phyloP scores from a whole-genome alignment of 129 eudicot species.

The Calendula officinalis region DNA sequence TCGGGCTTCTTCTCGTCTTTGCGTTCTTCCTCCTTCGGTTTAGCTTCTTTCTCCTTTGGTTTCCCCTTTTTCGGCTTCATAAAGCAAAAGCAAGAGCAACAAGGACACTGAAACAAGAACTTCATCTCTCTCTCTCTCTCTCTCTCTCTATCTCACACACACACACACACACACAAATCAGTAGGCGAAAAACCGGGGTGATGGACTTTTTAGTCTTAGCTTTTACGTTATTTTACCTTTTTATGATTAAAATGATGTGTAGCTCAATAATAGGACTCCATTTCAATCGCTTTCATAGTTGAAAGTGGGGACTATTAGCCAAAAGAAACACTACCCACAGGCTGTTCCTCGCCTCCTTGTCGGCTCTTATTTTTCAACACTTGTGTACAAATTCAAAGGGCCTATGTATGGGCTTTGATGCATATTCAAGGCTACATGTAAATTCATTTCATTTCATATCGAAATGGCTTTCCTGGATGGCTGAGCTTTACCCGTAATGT shows the following conservation, averaged over 20 bases:
- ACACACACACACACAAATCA: neutral
- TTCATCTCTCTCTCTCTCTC: conserved; percentile 47
- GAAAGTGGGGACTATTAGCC: conserved; percentile 33
- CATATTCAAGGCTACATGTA: conserved; percentile 13
- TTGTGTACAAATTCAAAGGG: conserved; percentile 3
- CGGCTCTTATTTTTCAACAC: conserved; percentile 31
- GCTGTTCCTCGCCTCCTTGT: conserved; percentile 34
- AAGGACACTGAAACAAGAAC: conserved; percentile 94
- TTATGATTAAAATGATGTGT: conserved; percentile 21
- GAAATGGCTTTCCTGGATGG: no score
- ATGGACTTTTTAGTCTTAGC: conserved; percentile 8
- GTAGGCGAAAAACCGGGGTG: conserved; percentile 7
- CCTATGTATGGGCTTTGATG: conserved; percentile 8
- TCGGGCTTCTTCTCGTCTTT: conserved; percentile 39
- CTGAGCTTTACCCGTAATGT: no score
- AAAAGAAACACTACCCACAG: conserved; percentile 26
- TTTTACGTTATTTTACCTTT: conserved; percentile 26
- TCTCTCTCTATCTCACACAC: conserved; percentile 9
- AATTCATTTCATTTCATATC: conserved; percentile 6
- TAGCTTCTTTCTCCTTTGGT: conserved; percentile 44
- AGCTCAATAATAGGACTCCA: conserved; percentile 35
- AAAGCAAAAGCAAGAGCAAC: conserved; percentile 95
- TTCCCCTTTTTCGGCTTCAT: conserved; percentile 75
- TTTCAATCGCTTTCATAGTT: conserved; percentile 30
- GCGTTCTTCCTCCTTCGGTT: conserved; percentile 7